Base-by-base conservation (phyloP, 129 eudicot genomes). In the Flaveria robusta region DNA sequence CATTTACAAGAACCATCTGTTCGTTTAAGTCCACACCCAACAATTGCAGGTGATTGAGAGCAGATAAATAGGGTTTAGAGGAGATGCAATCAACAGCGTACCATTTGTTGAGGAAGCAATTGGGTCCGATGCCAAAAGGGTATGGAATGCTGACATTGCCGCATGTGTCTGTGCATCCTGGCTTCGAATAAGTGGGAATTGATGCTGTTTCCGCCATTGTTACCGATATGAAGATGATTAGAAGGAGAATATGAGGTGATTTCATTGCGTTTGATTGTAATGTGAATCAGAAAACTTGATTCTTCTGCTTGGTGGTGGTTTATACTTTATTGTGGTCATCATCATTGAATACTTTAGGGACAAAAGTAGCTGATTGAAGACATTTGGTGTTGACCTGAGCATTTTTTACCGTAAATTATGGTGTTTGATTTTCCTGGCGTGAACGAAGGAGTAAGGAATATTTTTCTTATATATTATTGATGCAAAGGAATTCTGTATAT, bases 81-180 rank as follows among this genome's bases (percentile, higher is more conserved):
- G 69, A 43, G 31, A 56, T 74, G 75, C 84, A 81, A 68, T 50
- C 47, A 23, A 81, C 71, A 5, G 34, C 47, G 45, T 71, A 79
- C 78, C 78, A 72, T 43, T 79, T 67, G 77, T 79, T 71, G 66
- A 60, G 22, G 51, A 5, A 71, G 26, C 78, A 79, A 9, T 49
- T 71, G 20, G 83, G 65, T 45, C 68, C 83, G 55, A 79, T 72
- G 27, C 83, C 83, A 71, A 79, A 79, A 0, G 83, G 77, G 78
- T 79, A 79, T 16, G 83, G 83, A 64, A 79, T 50, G 10, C 14
- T 79, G 27, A 71, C 9, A 42, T 63, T 79, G 1, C 78, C 83
- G 9, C 83, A 79, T 55, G n/a, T 71, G 19, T 79, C 66, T 9
- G 29, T 34, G 77, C 83, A 79, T 64, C 83, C 83, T 34, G 67